Evolutionary conservation across 2,329 filamentous ascomycete species (phyloP).

Genomic region (Colletotrichum camelliae): DNA sequence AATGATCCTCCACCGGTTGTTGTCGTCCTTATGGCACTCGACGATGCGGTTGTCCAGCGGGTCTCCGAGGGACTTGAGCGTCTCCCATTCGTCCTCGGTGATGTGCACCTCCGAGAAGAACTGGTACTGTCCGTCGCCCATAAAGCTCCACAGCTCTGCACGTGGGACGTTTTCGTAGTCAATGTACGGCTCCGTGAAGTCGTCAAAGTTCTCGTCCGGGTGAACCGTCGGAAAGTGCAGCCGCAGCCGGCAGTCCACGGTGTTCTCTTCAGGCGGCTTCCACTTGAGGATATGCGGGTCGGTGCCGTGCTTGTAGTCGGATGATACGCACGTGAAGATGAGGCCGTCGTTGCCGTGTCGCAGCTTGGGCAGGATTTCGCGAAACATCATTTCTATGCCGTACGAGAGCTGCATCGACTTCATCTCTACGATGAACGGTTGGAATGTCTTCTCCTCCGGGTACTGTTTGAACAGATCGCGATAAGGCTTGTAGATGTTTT

Average conservation of each 20-base stretch:
- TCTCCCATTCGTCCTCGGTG: slow-evolving; percentile 81
- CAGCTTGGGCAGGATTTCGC: slow-evolving; percentile 79
- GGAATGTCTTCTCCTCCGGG: slow-evolving; percentile 71
- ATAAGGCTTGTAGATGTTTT: slow-evolving; percentile 77
- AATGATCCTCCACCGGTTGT: slow-evolving; percentile 82
- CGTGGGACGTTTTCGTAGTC: slow-evolving; percentile 83
- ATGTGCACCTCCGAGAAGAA: slow-evolving; percentile 73
- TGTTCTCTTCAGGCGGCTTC: slow-evolving; percentile 96
- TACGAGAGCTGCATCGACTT: slow-evolving; percentile 92
- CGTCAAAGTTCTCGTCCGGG: slow-evolving; percentile 69
- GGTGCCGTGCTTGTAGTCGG: slow-evolving; percentile 87
- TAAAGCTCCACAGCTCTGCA: slow-evolving; percentile 75
- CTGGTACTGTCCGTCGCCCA: slow-evolving; percentile 68
- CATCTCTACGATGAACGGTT: slow-evolving; percentile 83
- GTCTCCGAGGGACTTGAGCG: slow-evolving; percentile 73
- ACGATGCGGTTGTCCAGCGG: slow-evolving; percentile 88
- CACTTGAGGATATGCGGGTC: slow-evolving; percentile 96
- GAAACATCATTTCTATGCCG: slow-evolving; percentile 91
- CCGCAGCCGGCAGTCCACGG: slow-evolving; percentile 85
- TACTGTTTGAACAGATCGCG: slow-evolving; percentile 66
- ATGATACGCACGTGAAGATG: slow-evolving; percentile 94
- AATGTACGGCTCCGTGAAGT: slow-evolving; percentile 63
- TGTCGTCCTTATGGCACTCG: slow-evolving; percentile 83
- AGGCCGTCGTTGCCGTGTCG: slow-evolving; percentile 95
- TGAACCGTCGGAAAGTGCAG: slow-evolving; percentile 78